Conservation (phyloP, 768 basidiomycete genomes). For the Kondoa subrosea region DNA sequence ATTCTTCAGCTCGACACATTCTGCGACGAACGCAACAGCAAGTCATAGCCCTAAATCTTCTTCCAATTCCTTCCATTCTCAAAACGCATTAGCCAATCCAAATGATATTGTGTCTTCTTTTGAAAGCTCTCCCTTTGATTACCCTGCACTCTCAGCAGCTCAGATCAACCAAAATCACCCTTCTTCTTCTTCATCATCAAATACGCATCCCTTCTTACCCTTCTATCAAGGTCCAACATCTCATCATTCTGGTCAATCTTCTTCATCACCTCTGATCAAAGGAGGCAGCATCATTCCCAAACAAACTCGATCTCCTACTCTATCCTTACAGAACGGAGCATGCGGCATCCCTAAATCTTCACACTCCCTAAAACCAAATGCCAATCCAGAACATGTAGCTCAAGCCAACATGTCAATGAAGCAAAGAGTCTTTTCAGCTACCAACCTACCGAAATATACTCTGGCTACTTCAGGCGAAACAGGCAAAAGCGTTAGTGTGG, state of each 20-base stretch:
- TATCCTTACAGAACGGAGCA: constrained; percentile 2
- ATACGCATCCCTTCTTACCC: constrained; percentile 8
- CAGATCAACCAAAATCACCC: background rate
- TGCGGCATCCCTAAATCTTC: constrained; percentile 1
- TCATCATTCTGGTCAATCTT: no score
- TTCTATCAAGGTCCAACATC: background rate
- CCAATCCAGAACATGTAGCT: background rate
- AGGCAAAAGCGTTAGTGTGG: background rate
- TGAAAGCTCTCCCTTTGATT: background rate
- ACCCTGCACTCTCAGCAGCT: background rate
- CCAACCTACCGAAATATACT: background rate
- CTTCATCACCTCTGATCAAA: background rate
- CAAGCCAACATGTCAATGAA: background rate
- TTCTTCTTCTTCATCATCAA: background rate
- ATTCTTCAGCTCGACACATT: background rate
- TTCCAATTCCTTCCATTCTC: background rate
- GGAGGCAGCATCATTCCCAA: background rate
- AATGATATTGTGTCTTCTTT: background rate
- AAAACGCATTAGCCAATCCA: background rate
- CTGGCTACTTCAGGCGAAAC: background rate
- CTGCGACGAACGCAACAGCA: background rate
- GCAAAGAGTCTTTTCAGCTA: background rate
- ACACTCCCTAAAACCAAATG: background rate
- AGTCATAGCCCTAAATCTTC: background rate
- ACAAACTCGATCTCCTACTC: background rate